A percentile compares a stretch with the other conserved stretches of the same genome.
These are phyloP conservation scores for Stenogyne calaminthoides DNA, from an alignment of 305 asterid species.

Conservation along the genomic window DNA sequence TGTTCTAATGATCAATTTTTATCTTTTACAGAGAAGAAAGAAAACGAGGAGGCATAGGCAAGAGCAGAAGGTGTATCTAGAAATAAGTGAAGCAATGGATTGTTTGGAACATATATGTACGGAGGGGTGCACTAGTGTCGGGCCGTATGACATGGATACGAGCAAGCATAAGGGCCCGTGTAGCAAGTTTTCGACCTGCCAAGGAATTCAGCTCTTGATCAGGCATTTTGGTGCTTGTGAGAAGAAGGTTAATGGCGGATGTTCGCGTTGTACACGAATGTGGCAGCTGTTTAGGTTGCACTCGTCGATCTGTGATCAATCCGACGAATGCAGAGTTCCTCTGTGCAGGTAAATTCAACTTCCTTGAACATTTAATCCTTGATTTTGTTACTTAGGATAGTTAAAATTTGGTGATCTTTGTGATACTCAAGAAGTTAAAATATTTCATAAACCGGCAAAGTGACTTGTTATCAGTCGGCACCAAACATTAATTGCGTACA, in stretches of 20 bases:
- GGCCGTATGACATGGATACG: constrained; percentile 65
- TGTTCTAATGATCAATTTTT: background rate
- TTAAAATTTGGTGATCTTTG: background rate
- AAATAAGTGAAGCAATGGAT: constrained; percentile 89
- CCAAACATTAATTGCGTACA: background rate
- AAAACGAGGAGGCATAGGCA: constrained; percentile 53
- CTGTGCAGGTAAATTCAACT: constrained; percentile 69
- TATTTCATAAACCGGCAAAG: background rate
- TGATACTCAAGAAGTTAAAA: background rate
- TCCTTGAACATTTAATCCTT: background rate
- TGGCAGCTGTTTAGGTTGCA: constrained; percentile 84
- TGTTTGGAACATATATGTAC: constrained; percentile 84
- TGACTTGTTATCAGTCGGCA: background rate
- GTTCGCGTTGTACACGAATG: constrained; percentile 77
- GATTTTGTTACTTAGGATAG: background rate
- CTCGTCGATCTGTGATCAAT: constrained; percentile 73
- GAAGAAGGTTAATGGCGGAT: constrained; percentile 83
- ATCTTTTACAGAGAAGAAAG: constrained; percentile 60
- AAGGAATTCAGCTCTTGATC: constrained; percentile 79
- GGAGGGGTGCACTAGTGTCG: constrained; percentile 86
- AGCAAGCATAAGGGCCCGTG: constrained; percentile 69
- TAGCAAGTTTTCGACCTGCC: constrained; percentile 75
- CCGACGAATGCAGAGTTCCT: constrained; percentile 82
- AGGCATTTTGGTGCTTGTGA: constrained; percentile 75
- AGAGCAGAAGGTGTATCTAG: constrained; percentile 65